phyloP scores from a whole-genome alignment of 2,329 filamentous ascomycete species.

The Cercospora sojina region DNA sequence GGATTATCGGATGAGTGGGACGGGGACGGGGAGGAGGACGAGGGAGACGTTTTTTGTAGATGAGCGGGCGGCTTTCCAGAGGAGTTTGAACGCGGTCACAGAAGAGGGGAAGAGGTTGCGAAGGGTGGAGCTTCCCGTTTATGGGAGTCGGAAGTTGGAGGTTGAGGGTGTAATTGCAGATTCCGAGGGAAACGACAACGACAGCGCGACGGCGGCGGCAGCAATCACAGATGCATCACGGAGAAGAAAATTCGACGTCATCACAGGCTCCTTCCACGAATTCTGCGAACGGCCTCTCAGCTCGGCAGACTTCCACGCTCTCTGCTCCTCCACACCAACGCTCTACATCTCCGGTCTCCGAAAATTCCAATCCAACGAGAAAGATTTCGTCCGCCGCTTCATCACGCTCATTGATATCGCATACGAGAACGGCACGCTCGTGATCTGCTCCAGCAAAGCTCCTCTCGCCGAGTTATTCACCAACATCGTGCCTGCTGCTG shows the following conservation, averaged over 20 bases:
- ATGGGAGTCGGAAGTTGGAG: constrained; percentile 25
- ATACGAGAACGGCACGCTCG: constrained; percentile 72
- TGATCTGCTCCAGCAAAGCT: constrained; percentile 46
- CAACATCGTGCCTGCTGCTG: constrained; percentile 30
- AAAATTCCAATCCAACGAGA: constrained; percentile 20
- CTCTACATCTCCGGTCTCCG: constrained; percentile 29
- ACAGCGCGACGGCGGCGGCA: background rate
- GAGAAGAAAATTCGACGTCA: constrained; percentile 3
- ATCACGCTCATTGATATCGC: constrained; percentile 75
- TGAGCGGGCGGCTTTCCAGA: constrained; percentile 4
- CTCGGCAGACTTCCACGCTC: constrained; percentile 75
- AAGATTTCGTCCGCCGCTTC: constrained; percentile 65
- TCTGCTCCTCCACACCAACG: constrained; percentile 39
- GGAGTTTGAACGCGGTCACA: constrained; percentile 10
- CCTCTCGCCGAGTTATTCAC: constrained; percentile 30
- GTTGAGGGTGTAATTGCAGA: constrained; percentile 21
- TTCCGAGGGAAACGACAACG: background rate
- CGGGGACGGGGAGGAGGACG: constrained; percentile 41
- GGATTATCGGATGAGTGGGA: constrained; percentile 59
- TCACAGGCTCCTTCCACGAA: constrained; percentile 60
- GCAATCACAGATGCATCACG: background rate
- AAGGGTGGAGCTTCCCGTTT: constrained; percentile 23
- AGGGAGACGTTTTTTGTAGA: constrained; percentile 28
- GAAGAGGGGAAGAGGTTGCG: constrained; percentile 9
- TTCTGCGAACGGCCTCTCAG: constrained; percentile 65